These are phyloP conservation scores for Spatholobus suberectus DNA, from an alignment of 306 rosid species.

Conservation along the genomic window DNA sequence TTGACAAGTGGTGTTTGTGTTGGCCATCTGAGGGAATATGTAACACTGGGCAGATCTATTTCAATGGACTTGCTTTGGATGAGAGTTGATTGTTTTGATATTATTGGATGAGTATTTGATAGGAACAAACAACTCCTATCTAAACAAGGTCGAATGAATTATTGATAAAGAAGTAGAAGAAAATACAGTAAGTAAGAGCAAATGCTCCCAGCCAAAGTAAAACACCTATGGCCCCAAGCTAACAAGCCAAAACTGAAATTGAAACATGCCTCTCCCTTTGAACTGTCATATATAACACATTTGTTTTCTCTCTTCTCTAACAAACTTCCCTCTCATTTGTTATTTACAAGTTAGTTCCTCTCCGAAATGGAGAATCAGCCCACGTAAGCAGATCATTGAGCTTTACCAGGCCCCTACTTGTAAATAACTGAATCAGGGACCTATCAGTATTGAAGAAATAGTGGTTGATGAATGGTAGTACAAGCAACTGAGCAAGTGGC, in stretches of 20 bases:
- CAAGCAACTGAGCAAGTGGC: background rate
- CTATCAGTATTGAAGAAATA: background rate
- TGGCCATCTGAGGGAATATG: background rate
- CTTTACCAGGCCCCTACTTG: background rate
- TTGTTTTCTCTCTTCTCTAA: background rate
- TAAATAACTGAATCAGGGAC: background rate
- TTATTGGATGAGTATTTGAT: background rate
- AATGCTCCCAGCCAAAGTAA: background rate
- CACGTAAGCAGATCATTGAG: background rate
- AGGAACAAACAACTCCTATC: background rate
- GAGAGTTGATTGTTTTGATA: background rate
- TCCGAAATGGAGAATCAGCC: background rate
- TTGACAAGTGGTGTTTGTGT: background rate
- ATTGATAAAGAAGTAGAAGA: background rate
- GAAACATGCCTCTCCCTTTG: background rate
- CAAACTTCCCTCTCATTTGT: background rate
- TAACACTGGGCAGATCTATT: background rate
- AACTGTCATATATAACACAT: background rate
- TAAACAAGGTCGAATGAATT: background rate
- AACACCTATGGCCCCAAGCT: background rate
- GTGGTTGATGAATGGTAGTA: background rate
- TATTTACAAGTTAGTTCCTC: background rate
- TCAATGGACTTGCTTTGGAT: background rate
- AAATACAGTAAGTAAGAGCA: background rate
- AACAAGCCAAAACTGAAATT: background rate